Evolutionary conservation across 1,139 yeast genomes (phyloP), one percentile per base, ranked within the genome.

Genomic region (Petasospora fabianii): DNA sequence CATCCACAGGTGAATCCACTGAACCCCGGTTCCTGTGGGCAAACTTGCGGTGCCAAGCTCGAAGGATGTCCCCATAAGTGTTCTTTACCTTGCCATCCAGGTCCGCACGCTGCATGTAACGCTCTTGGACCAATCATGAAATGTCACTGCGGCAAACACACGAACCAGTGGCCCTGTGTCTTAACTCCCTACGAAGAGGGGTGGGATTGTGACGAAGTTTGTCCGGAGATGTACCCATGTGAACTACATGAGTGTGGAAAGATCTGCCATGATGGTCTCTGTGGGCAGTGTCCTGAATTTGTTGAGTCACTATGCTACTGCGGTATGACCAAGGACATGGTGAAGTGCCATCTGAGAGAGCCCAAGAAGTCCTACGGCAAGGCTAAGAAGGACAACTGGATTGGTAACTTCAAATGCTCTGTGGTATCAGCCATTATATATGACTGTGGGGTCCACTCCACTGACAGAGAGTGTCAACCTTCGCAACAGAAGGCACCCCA

Each of bases 21-120:
- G 40, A 65, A 75, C 44, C 96, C 97, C 0, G 94, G 88, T 52
- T 81, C 94, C 42, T 90, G 97, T 68, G 96, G 96, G 6, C 88
- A 84, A 59, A 71, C 87, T 1, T 88, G 97, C 64, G 73, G 73
- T 38, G 65, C 65, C 16, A 65, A 68, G 37, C 65, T 81, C 41
- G 64, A 64, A 16, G 66, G 73, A 8, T 86, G 96, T 60, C 73
- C 80, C 1, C 97, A 88, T 58, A 74, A 78, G 5, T 88, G 97
- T 57, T 64, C 85, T 4, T 64, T 78, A 9, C 71, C 73, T 15
- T 88, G 97, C 57, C 97, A 88, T 58, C 92, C 96, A 1, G 97
- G 96, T 0, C 84, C 88, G 3, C 97, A 90, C 60, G 81, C 87
- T 0, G 69, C 68, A 18, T 88, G 97, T 65, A 82, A 85, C 19